Percentiles rank a stretch among this genome's conserved stretches.
These are phyloP conservation scores for Xerocomus spinulosus DNA, from an alignment of 768 basidiomycete genomes.

Conservation along the genomic window DNA sequence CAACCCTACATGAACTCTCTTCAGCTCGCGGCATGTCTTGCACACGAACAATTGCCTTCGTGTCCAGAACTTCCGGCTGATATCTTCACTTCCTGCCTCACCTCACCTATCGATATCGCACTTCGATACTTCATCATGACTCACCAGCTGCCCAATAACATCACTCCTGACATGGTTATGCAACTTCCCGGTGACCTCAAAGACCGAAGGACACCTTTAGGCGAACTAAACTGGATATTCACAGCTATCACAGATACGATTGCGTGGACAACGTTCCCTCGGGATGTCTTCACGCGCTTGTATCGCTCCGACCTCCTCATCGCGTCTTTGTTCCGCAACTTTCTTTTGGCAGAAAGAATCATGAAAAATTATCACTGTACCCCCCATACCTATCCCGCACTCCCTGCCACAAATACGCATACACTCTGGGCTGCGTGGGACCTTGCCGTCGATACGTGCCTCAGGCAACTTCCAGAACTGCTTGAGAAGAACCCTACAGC, in stretches of 20 bases:
- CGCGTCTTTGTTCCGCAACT: conserved; percentile 95
- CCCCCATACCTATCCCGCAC: conserved; percentile 85
- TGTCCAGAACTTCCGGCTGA: conserved; percentile 97
- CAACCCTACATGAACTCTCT: conserved; percentile 82
- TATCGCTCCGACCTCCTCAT: conserved; percentile 95
- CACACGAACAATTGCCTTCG: conserved; percentile 88
- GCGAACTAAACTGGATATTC: conserved; percentile 99
- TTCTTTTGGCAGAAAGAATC: conserved; percentile 93
- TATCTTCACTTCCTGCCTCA: conserved; percentile 95
- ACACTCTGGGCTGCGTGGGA: conserved; percentile 98
- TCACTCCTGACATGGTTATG: conserved; percentile 86
- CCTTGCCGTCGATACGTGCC: conserved; percentile 88
- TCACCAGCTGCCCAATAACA: conserved; percentile 75
- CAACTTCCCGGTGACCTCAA: conserved; percentile 96
- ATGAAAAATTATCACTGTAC: conserved; percentile 99
- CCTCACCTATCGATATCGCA: conserved; percentile 97
- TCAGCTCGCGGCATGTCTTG: conserved; percentile 91
- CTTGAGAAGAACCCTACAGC: conserved; percentile 40
- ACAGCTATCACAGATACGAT: conserved; percentile 99
- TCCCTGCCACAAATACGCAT: conserved; percentile 96
- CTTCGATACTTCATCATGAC: conserved; percentile 91
- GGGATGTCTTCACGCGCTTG: conserved; percentile 87
- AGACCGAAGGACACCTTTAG: conserved; percentile 91
- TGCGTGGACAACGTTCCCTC: conserved; percentile 96
- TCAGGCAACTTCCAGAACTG: conserved; percentile 88